A percentile compares a stretch with the other conserved stretches of the same genome.
Conservation (phyloP, 2,329 filamentous ascomycete species). For the Teratosphaeria zuluensis region DNA sequence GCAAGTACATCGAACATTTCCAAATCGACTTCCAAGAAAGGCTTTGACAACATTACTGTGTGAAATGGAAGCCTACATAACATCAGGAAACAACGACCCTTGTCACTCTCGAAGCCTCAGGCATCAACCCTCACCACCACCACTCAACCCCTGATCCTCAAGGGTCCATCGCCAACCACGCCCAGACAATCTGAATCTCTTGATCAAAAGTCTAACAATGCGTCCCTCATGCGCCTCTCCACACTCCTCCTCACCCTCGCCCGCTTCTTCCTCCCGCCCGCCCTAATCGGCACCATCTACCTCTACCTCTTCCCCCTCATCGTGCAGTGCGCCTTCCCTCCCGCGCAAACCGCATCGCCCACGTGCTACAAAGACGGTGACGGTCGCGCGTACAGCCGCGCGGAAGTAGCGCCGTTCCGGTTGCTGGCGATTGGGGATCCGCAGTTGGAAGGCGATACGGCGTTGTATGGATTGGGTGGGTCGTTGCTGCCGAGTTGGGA, state of each 20-base stretch:
- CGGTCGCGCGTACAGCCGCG: slow-evolving; percentile 12
- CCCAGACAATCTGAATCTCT: too few species aligned
- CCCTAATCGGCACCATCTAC: slow-evolving; percentile 61
- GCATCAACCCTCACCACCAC: neutral
- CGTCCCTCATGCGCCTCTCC: slow-evolving; percentile 40
- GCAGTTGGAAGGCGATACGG: slow-evolving; percentile 85
- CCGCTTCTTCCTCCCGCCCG: slow-evolving; percentile 51
- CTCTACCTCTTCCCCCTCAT: slow-evolving; percentile 83
- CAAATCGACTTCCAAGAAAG: too few species aligned
- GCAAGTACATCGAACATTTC: too few species aligned
- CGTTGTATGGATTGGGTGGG: slow-evolving; percentile 45
- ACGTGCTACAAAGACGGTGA: slow-evolving; percentile 8
- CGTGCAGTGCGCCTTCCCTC: slow-evolving; percentile 69
- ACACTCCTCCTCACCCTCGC: slow-evolving; percentile 36
- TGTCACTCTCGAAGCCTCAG: neutral
- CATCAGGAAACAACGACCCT: too few species aligned
- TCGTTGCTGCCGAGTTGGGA: slow-evolving; percentile 31
- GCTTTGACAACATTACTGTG: too few species aligned
- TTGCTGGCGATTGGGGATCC: slow-evolving; percentile 84
- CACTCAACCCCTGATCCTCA: neutral
- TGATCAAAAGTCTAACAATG: neutral
- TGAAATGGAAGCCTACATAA: neutral
- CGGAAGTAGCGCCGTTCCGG: slow-evolving; percentile 60
- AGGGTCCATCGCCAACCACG: too few species aligned
- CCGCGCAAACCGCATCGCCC: slow-evolving; percentile 10